Percentiles rank a stretch among this genome's conserved stretches.
phyloP scores from a whole-genome alignment of 2,329 filamentous ascomycete species.

The Fusarium protoensiforme region DNA sequence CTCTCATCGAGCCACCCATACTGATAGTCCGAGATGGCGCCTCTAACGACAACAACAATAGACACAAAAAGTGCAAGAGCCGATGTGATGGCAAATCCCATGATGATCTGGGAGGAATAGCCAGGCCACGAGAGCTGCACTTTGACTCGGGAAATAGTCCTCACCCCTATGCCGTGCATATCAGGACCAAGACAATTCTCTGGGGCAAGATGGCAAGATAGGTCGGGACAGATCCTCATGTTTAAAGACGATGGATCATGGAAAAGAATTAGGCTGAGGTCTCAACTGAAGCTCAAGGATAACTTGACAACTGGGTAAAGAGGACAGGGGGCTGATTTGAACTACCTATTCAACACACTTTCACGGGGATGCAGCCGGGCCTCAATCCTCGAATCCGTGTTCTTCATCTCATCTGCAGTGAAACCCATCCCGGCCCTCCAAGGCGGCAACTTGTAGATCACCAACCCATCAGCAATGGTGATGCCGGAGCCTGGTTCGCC shows the following conservation, averaged over 20 bases:
- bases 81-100: constrained; percentile 17
- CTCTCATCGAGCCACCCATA: constrained; percentile 25
- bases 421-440: neutral
- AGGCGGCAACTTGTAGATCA: neutral
- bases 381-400: neutral
- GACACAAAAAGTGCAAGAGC: constrained; percentile 14
- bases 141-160: neutral
- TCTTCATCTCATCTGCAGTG: neutral
- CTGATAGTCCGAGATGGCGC: constrained; percentile 15
- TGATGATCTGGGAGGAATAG: neutral
- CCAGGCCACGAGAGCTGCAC: too few relatives aligned
- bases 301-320: neutral
- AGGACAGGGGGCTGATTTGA: neutral
- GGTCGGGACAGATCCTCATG: neutral
- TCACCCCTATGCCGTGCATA: constrained; percentile 29
- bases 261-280: neutral
- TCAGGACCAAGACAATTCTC: too few relatives aligned
- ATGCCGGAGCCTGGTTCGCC: neutral
- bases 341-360: neutral
- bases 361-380: neutral
- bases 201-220: too few relatives aligned
- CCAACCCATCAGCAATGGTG: neutral
- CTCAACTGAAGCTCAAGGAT: neutral
- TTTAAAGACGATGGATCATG: neutral
- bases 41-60: constrained; percentile 11